These are phyloP conservation scores for Neotropicomus parvogracilis DNA, from an alignment of 1,284 basidiomycete species.

Conservation along the genomic window DNA sequence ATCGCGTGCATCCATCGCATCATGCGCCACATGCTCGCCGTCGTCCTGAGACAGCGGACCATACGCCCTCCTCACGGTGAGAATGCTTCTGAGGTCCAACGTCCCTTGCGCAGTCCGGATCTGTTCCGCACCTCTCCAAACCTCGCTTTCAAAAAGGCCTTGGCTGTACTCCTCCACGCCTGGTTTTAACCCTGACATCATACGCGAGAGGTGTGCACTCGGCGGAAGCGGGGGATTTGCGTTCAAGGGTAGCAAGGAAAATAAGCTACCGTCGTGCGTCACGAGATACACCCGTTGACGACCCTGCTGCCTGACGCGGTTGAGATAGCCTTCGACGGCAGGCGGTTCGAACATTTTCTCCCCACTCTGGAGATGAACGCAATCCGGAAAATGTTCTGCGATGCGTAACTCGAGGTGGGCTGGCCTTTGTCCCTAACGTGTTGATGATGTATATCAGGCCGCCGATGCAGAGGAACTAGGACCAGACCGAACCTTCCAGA, in stretches of 20 bases:
- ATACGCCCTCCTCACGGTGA: constrained; percentile 62
- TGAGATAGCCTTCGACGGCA: constrained; percentile 76
- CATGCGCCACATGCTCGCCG: constrained; percentile 33
- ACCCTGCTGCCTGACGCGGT: constrained; percentile 60
- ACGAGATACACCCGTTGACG: constrained; percentile 67
- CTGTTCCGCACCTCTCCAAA: constrained; percentile 62
- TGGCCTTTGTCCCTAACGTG: constrained; percentile 42
- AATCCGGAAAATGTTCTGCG: constrained; percentile 60
- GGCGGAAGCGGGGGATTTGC: constrained; percentile 72
- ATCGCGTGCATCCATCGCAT: constrained; percentile 55
- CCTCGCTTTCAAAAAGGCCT: constrained; percentile 48
- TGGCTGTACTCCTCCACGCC: constrained; percentile 33
- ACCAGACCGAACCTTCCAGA: constrained; percentile 52
- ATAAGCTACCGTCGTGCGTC: constrained; percentile 72
- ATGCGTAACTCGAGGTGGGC: constrained; percentile 71
- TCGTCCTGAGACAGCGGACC: constrained; percentile 23
- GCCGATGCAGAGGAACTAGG: background rate
- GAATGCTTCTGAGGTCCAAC: constrained; percentile 64
- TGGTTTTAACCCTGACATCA: constrained; percentile 23
- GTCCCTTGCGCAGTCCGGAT: constrained; percentile 63
- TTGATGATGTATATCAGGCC: constrained; percentile 12
- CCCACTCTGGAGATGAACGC: constrained; percentile 53
- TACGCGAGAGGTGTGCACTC: constrained; percentile 39
- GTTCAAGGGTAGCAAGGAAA: constrained; percentile 49
- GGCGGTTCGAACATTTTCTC: constrained; percentile 63